Conservation (phyloP, 495 filamentous ascomycete species). For the Podospora didyma region DNA sequence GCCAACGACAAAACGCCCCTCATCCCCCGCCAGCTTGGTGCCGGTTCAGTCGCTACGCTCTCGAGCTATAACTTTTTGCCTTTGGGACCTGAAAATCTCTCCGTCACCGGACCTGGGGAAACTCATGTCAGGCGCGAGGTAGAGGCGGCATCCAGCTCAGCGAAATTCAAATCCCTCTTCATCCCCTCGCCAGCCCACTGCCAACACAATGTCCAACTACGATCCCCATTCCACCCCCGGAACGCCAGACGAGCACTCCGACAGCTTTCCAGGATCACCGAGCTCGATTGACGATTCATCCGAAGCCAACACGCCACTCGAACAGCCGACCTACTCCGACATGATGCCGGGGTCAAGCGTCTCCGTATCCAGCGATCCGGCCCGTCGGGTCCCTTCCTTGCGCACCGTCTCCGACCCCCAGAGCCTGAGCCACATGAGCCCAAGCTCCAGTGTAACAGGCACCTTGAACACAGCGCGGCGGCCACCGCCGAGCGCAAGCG, state of each 20-base stretch:
- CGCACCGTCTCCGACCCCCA: constrained; percentile 54
- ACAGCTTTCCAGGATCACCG: constrained; percentile 37
- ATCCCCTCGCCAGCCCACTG: neutral
- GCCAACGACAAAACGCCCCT: neutral
- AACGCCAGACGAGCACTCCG: constrained; percentile 36
- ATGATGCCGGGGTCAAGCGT: constrained; percentile 10
- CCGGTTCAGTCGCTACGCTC: neutral
- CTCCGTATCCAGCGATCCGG: constrained; percentile 18
- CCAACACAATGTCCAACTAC: constrained; percentile 30
- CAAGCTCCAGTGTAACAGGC: constrained; percentile 78
- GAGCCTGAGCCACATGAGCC: constrained; percentile 52
- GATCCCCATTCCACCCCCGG: constrained; percentile 28
- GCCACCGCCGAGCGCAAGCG: constrained; percentile 39
- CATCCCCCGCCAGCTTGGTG: too few species aligned
- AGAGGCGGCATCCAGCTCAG: neutral
- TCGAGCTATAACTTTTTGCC: neutral
- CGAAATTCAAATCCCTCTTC: neutral
- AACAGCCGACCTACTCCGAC: constrained; percentile 35
- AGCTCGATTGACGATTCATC: constrained; percentile 39
- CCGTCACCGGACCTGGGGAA: neutral
- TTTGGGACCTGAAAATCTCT: constrained; percentile 2
- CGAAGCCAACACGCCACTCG: constrained; percentile 43
- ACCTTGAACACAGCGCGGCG: constrained; percentile 60
- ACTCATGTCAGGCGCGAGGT: constrained; percentile 11
- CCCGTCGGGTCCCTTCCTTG: constrained; percentile 50